Evolutionary conservation across 495 filamentous ascomycete species (phyloP).

Genomic region (Penicillium daleae): DNA sequence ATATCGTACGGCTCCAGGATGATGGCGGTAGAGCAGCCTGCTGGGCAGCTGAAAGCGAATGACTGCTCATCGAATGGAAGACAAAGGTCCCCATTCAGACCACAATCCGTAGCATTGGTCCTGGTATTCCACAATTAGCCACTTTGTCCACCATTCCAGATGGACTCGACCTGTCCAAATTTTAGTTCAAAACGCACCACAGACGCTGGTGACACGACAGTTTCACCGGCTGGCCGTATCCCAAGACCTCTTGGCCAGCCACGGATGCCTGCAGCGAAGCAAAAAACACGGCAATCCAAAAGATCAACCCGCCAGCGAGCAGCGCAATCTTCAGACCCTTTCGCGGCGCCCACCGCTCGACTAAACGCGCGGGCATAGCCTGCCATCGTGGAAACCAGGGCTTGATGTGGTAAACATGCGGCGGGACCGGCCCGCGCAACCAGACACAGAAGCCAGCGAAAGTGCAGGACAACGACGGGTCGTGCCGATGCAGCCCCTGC

Average conservation of each 20-base stretch:
- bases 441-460: conserved; percentile 30
- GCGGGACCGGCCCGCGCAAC: conserved; percentile 59
- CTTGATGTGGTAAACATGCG: conserved; percentile 62
- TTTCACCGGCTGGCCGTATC: conserved; percentile 61
- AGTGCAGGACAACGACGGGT: conserved; percentile 37
- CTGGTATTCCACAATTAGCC: conserved; percentile 22
- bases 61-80: conserved; percentile 68
- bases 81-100: conserved; percentile 71
- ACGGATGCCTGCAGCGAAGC: conserved; percentile 62
- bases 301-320: conserved; percentile 55
- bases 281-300: conserved; percentile 71
- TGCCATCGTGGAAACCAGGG: conserved; percentile 66
- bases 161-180: not conserved
- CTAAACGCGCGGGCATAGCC: conserved; percentile 59
- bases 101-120: conserved; percentile 62
- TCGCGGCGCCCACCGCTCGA: conserved; percentile 61
- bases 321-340: conserved; percentile 53
- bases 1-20: conserved; percentile 73
- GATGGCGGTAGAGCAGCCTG: conserved; percentile 62
- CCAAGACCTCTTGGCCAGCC: conserved; percentile 58
- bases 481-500: conserved; percentile 5
- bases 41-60: conserved; percentile 76
- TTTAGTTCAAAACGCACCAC: conserved; percentile 48
- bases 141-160: not conserved
- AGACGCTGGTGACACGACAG: conserved; percentile 55